Conservation (phyloP, 805 yeast species). For the Zygosaccharomyces lentus region DNA sequence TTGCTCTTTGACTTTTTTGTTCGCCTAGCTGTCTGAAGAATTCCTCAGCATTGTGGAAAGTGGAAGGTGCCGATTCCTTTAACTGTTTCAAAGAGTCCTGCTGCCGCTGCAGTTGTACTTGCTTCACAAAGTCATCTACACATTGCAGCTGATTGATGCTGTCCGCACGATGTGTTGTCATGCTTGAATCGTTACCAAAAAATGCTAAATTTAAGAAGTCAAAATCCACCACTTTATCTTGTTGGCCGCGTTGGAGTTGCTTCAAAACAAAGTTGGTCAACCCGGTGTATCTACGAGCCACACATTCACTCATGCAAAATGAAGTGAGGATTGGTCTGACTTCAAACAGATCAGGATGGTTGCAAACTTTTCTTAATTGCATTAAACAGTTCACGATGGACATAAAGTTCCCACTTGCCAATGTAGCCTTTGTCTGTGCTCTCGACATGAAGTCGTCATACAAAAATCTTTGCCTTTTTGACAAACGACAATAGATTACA, state of each 20-base stretch:
- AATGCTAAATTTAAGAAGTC: slow-evolving; percentile 59
- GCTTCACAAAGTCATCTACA: slow-evolving; percentile 41
- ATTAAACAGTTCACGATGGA: slow-evolving; percentile 94
- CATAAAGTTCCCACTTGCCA: slow-evolving; percentile 89
- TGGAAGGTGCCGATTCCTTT: slow-evolving; percentile 19
- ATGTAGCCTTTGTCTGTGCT: slow-evolving; percentile 89
- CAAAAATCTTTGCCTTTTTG: slow-evolving; percentile 84
- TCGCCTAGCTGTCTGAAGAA: slow-evolving; percentile 58
- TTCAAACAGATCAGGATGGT: slow-evolving; percentile 95
- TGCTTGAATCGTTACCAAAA: slow-evolving; percentile 40
- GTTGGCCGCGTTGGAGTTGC: slow-evolving; percentile 10
- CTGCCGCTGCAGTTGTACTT: slow-evolving; percentile 41
- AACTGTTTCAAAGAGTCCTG: slow-evolving; percentile 9
- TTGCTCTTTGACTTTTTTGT: slow-evolving; percentile 46
- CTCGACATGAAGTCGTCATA: slow-evolving; percentile 97
- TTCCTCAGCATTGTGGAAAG: slow-evolving; percentile 42
- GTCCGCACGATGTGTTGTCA: slow-evolving; percentile 45
- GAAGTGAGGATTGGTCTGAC: slow-evolving; percentile 93
- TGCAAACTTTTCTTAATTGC: slow-evolving; percentile 97
- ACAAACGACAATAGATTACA: slow-evolving; percentile 82
- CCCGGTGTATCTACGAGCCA: slow-evolving; percentile 45
- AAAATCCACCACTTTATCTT: slow-evolving; percentile 40
- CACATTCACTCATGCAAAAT: slow-evolving; percentile 66
- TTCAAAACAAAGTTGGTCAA: slow-evolving; percentile 41
- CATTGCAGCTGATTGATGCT: slow-evolving; percentile 46